These are phyloP conservation scores for Trypanosoma lewisi DNA, from an alignment of 208 protist genomes.

Conservation along the genomic window DNA sequence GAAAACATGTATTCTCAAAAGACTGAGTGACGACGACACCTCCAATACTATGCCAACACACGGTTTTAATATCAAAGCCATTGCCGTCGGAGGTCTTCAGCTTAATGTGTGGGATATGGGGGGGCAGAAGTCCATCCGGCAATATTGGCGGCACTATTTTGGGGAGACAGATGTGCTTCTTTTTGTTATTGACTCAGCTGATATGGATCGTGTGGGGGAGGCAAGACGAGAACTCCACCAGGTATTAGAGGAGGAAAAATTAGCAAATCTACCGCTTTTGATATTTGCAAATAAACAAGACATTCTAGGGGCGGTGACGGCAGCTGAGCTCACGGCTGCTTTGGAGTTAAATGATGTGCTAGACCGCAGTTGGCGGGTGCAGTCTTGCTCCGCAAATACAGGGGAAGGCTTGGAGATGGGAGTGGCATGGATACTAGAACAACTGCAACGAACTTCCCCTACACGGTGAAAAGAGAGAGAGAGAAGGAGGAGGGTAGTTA, in stretches of 20 bases:
- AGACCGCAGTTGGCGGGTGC: slow-evolving; percentile 92
- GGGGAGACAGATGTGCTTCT: slow-evolving; percentile 90
- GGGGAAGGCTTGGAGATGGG: slow-evolving; percentile 90
- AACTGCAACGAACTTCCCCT: slow-evolving; percentile 27
- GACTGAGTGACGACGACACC: slow-evolving; percentile 93
- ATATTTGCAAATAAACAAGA: slow-evolving; percentile 98
- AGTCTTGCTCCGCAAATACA: slow-evolving; percentile 92
- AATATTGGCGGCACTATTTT: slow-evolving; percentile 98
- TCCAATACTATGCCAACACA: slow-evolving; percentile 94
- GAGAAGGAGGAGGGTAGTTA: too few species aligned
- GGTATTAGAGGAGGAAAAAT: slow-evolving; percentile 94
- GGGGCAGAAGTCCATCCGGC: slow-evolving; percentile 91
- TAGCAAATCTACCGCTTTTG: slow-evolving; percentile 91
- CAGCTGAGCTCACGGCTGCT: slow-evolving; percentile 60
- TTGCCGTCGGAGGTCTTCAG: slow-evolving; percentile 88
- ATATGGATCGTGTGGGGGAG: slow-evolving; percentile 89
- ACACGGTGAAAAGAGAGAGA: not conserved
- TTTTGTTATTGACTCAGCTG: slow-evolving; percentile 94
- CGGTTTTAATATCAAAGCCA: slow-evolving; percentile 97
- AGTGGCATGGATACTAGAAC: slow-evolving; percentile 87
- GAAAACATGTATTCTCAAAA: slow-evolving; percentile 96
- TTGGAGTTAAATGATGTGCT: slow-evolving; percentile 80
- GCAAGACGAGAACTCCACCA: slow-evolving; percentile 81
- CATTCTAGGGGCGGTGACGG: slow-evolving; percentile 78
- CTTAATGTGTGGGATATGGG: slow-evolving; percentile 98